Base-by-base conservation (phyloP, 495 filamentous ascomycete species). In the Hypoxylon fragiforme region DNA sequence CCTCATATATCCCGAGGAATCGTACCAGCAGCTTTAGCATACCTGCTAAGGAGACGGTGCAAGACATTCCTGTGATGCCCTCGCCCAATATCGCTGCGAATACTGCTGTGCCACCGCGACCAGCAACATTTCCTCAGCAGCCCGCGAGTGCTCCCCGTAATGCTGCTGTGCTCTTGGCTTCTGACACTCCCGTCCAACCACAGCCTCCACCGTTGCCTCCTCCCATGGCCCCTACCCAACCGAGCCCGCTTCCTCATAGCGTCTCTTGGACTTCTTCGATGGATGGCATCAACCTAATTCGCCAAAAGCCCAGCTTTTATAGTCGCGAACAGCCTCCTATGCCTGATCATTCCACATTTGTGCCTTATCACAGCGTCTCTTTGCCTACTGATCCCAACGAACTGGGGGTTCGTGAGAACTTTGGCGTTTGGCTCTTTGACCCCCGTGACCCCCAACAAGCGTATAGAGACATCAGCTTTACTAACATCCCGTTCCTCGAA, bases 1-100 rank as follows among this genome's bases (percentile, higher is more conserved):
- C 89, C 22, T 86, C 90, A 44, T 94, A 92, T 39, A 92, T 91
- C 5, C 92, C 95, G 63, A 74, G 96, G 31, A 91, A 96, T 69
- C 88, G 91, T 47, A 87, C 91, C 57, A 90, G 95, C 57, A 82
- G 83, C 51, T 87, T 86, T 68, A 74, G 82, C 58, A 72, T 81
- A 43, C 71, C 66, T 4, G 18, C 51, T 30, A 71, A 81, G 57
- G 68, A 75, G 15, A 51, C 64, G 22, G 63, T 65, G 0, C 66
- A 68, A 32, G 62, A 65, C 4, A 57, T 50, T 1, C 59, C 55
- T 31, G 40, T 59, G 11, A 71, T 64, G 52, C 50, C 67, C 14
- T 62, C 68, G 4, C 62, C 70, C 6, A 58, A 48, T 15, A 48
- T 50, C 32, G 38, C 42, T 41, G 58, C 65, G 2, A 69, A 58